phyloP scores from a whole-genome alignment of 2,329 filamentous ascomycete species.

The Macrophomina phaseolina region DNA sequence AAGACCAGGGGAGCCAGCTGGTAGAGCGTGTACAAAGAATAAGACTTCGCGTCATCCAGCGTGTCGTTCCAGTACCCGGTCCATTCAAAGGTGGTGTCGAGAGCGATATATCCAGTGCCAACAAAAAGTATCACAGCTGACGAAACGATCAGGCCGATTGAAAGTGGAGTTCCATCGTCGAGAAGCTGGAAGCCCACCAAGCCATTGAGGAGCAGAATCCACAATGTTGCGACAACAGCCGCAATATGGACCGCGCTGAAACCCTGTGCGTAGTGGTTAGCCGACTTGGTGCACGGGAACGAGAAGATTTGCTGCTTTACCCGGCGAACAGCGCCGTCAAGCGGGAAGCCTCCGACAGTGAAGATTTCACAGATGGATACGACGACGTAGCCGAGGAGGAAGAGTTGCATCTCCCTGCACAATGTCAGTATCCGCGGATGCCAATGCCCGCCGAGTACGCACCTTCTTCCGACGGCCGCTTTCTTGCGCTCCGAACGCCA shows the following conservation, averaged over 20 bases:
- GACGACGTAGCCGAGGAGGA: conserved; percentile 83
- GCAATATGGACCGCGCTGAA: conserved; percentile 92
- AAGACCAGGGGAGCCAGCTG: conserved; percentile 88
- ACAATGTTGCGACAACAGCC: conserved; percentile 83
- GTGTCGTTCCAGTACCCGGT: conserved; percentile 74
- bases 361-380: conserved; percentile 97
- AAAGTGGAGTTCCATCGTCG: conserved; percentile 89
- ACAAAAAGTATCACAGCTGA: conserved; percentile 79
- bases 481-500: conserved; percentile 85
- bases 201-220: conserved; percentile 91
- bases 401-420: conserved; percentile 91
- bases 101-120: conserved; percentile 91
- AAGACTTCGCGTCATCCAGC: conserved; percentile 65
- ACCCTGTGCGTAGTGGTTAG: conserved; percentile 57
- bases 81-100: conserved; percentile 89
- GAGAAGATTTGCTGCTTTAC: conserved; percentile 55
- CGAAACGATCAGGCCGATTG: conserved; percentile 73
- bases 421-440: conserved; percentile 34
- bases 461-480: conserved; percentile 93
- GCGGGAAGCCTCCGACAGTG: conserved; percentile 86
- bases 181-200: conserved; percentile 91
- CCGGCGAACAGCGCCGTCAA: conserved; percentile 71
- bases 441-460: conserved; percentile 29
- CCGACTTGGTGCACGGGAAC: neutral
- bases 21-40: conserved; percentile 92